Percentiles rank a stretch among this genome's conserved stretches.
These are phyloP conservation scores for Orbilia ellipsospora DNA, from an alignment of 2,329 filamentous ascomycete species.

Conservation along the genomic window DNA sequence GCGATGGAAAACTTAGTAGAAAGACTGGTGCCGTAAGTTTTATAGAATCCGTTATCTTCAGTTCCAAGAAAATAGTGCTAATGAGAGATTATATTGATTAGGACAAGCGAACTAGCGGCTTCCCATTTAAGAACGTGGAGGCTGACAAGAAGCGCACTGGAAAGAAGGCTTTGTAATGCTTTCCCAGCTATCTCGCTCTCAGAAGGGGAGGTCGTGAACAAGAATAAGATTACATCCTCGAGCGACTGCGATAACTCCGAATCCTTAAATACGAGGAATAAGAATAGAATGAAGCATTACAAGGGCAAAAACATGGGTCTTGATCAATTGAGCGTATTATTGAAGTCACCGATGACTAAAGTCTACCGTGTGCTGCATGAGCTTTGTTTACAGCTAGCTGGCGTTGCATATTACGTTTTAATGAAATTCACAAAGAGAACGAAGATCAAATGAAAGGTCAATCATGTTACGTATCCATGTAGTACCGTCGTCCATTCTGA, in stretches of 20 bases:
- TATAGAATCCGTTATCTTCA: background rate
- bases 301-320: background rate
- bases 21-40: constrained; percentile 60
- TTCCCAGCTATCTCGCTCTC: background rate
- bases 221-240: background rate
- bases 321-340: background rate
- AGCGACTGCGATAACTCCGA: background rate
- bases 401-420: too few species aligned
- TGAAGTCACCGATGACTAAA: too few species aligned
- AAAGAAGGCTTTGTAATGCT: constrained; percentile 54
- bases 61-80: background rate
- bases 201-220: background rate
- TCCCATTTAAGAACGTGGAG: constrained; percentile 73
- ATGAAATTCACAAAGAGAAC: too few species aligned
- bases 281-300: background rate
- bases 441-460: too few species aligned
- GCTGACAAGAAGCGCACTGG: constrained; percentile 67
- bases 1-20: constrained; percentile 69
- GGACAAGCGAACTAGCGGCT: constrained; percentile 74
- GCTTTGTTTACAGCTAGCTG: too few species aligned
- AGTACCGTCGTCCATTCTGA: too few species aligned
- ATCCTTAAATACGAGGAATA: too few species aligned
- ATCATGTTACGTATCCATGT: too few species aligned
- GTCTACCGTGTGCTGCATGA: too few species aligned
- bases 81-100: background rate